Percentiles rank a stretch among this genome's conserved stretches.
phyloP scores from a whole-genome alignment of 1,284 basidiomycete species.

The Leccinum cinnamomeum region DNA sequence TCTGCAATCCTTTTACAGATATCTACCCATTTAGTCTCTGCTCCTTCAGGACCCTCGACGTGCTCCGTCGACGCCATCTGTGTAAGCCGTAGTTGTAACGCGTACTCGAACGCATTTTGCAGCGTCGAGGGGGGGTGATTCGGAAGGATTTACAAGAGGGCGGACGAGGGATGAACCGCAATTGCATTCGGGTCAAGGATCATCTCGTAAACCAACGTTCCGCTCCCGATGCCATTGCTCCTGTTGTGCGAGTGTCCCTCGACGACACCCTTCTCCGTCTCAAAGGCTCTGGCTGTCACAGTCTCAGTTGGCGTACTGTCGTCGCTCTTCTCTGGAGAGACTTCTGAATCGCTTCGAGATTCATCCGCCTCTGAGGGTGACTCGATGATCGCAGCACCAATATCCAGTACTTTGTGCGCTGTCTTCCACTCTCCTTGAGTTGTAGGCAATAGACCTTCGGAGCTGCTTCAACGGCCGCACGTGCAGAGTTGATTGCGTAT shows the following conservation, averaged over 20 bases:
- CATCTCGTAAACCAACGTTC: slow-evolving; percentile 16
- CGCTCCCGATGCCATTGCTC: slow-evolving; percentile 1
- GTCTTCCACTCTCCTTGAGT: slow-evolving; percentile 74
- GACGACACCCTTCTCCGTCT: slow-evolving; percentile 10
- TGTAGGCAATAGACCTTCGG: slow-evolving; percentile 75
- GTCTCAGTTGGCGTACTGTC: background rate
- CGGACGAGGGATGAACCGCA: slow-evolving; percentile 46
- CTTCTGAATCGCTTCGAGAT: too few relatives aligned
- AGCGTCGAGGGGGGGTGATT: slow-evolving; percentile 55
- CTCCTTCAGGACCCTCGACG: slow-evolving; percentile 84
- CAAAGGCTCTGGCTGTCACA: slow-evolving; percentile 10
- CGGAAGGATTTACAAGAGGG: slow-evolving; percentile 52
- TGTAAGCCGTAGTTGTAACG: slow-evolving; percentile 86
- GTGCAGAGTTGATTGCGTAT: slow-evolving; percentile 67
- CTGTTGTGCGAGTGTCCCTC: background rate
- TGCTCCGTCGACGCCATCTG: slow-evolving; percentile 83
- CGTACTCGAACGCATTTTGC: slow-evolving; percentile 72
- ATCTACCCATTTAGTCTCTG: slow-evolving; percentile 81
- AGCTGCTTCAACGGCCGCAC: slow-evolving; percentile 76
- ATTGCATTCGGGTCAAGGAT: slow-evolving; percentile 40
- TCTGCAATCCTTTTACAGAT: slow-evolving; percentile 85
- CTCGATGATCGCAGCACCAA: too few relatives aligned
- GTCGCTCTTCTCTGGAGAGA: too few relatives aligned
- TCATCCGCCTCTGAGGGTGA: too few relatives aligned
- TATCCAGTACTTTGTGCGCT: too few relatives aligned